These are phyloP conservation scores for Hagleromyces aurorensis DNA, from an alignment of 805 yeast genomes.

Conservation along the genomic window DNA sequence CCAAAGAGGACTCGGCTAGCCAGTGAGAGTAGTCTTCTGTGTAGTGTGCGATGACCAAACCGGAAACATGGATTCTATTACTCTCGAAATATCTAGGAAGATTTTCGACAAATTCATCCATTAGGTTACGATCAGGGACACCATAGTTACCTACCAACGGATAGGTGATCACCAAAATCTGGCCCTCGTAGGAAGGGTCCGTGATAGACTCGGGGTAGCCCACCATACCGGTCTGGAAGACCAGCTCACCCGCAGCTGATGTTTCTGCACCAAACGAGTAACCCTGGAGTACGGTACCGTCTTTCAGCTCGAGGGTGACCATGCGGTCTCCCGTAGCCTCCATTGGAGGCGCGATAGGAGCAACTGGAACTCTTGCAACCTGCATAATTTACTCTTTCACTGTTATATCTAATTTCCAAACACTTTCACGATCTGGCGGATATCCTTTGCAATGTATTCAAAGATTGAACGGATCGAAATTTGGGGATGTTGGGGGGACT, in stretches of 20 bases:
- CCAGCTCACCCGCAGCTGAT: constrained; percentile 92
- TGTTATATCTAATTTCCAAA: too few species aligned
- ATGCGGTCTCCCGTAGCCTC: constrained; percentile 73
- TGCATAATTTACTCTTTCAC: too few species aligned
- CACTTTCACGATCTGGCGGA: too few species aligned
- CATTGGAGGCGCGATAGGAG: constrained; percentile 88
- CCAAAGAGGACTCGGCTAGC: constrained; percentile 86
- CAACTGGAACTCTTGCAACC: constrained; percentile 59
- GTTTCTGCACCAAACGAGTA: constrained; percentile 93
- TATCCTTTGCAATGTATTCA: too few species aligned
- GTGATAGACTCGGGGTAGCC: constrained; percentile 98
- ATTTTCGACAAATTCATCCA: constrained; percentile 64
- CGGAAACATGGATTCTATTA: constrained; percentile 87
- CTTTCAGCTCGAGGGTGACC: constrained; percentile 81
- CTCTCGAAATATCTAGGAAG: constrained; percentile 94
- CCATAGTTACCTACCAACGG: constrained; percentile 98
- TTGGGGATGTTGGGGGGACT: too few species aligned
- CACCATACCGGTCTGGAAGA: constrained; percentile 99
- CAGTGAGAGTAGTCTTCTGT: constrained; percentile 93
- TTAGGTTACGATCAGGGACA: constrained; percentile 82
- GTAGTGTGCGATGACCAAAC: constrained; percentile 92
- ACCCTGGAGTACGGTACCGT: constrained; percentile 84
- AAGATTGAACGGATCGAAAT: too few species aligned
- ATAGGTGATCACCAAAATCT: constrained; percentile 90
- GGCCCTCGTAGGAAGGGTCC: constrained; percentile 98